Evolutionary conservation across 2,329 filamentous ascomycete genomes (phyloP), one percentile per base, ranked within the genome.

Genomic region (Alternaria arbusti): DNA sequence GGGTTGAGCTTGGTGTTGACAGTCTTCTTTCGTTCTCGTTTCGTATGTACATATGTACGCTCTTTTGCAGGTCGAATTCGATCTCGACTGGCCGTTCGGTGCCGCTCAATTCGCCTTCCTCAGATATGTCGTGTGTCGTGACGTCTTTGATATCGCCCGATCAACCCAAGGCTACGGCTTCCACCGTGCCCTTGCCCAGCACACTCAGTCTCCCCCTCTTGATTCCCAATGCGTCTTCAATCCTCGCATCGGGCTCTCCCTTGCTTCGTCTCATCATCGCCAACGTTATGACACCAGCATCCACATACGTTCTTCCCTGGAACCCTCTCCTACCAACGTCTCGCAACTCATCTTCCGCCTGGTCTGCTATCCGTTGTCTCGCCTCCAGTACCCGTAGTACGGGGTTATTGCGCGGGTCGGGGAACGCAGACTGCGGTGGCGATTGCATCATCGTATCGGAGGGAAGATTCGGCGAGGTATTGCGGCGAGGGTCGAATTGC

Each of bases 291-390:
- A 79, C 74, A 20, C 75, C 77, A 5, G 81, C 82, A 70, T 85
- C 84, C 55, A 84, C 60, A 62, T 84, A 84, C 64, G 78, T 77
- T 68, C 82, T 73, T 3, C 83, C 83, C 44, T 73, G 65, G 57
- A 82, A 80, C 0, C 80, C 81, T 61, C 74, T 75, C 30, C 79
- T 75, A 1, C 82, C 83, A 4, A 81, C 73, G 57, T 81, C 77
- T 17, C 83, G 81, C 43, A 87, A 74, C 73, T 90, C 88, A 20
- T 76, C 72, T 30, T 89, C 87, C 1, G 86, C 88, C 36, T 83
- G 81, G 20, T 82, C 82, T 23, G 83, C 79, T 46, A 89, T 79
- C 28, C 80, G 78, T 56, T 85, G 79, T 43, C 88, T 81, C 4
- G 87, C 83, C 17, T 83, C 81, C 4, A 89, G 79, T 4, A 87